Evolutionary conservation across 495 filamentous ascomycete genomes (phyloP).

Genomic region (Talaromyces nanjingensis): DNA sequence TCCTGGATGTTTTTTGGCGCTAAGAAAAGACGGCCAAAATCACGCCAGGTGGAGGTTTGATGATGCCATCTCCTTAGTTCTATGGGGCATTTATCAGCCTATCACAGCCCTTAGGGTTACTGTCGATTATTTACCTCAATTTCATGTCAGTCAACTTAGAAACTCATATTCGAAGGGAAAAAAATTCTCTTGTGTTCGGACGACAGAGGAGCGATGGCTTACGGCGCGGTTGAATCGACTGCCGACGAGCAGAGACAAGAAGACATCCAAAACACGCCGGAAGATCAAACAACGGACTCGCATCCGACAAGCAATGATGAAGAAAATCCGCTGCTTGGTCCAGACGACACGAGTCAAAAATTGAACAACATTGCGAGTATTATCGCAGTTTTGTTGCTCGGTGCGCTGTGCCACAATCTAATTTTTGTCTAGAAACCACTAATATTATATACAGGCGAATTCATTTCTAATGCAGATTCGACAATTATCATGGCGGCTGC

Average conservation of each 20-base stretch:
- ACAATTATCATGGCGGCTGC: slow-evolving; percentile 59
- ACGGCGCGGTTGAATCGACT: not conserved
- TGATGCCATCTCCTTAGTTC: not conserved
- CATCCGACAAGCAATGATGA: not conserved
- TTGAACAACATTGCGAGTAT: slow-evolving; percentile 24
- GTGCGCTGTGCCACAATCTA: slow-evolving; percentile 12
- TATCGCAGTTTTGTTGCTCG: slow-evolving; percentile 30
- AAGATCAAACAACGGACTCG: not conserved
- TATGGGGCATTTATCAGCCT: not conserved
- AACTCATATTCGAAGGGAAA: not conserved
- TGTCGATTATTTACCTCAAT: not conserved
- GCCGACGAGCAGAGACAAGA: not conserved
- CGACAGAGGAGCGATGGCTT: not conserved
- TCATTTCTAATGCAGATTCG: slow-evolving; percentile 55
- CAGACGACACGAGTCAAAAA: not conserved
- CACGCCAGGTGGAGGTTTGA: not conserved
- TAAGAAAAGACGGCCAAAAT: not conserved
- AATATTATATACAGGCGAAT: slow-evolving; percentile 43
- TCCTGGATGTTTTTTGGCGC: not conserved
- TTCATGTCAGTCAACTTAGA: not conserved
- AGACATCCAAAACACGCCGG: not conserved
- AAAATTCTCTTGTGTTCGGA: not conserved
- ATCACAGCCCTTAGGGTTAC: not conserved
- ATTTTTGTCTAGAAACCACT: not conserved
- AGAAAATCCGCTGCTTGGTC: not conserved